Evolutionary conservation across 2,329 filamentous ascomycete genomes (phyloP), one percentile per base, ranked within the genome.

Genomic region (Colletotrichum higginsianum): DNA sequence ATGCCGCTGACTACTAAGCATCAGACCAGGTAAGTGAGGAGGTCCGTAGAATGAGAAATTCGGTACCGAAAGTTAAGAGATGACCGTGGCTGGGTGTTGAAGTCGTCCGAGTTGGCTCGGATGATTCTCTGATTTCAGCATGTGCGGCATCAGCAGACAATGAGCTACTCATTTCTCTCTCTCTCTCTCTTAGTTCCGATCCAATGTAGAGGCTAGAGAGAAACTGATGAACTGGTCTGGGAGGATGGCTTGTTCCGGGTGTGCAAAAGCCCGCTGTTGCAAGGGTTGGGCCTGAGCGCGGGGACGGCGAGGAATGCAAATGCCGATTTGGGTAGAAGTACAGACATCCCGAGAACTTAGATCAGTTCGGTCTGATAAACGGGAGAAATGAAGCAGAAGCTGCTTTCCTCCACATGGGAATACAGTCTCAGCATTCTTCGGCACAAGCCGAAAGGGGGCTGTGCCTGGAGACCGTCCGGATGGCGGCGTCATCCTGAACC

Each of bases 401-500:
- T 18, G 49, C 35, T 18, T 42, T 40, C 16, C 13, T 52, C 58
- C 46, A 38, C 35, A 13, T 38, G 5, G n/a, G 3, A 13, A 57
- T 15, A 13, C 6, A 42, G 23, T 16, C 40, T n/a, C 44, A 49
- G 40, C 58, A 64, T 60, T 69, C 47, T 35, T 64, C 53, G 66
- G 53, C 9, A 49, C 49, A n/a, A 69, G 44, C 66, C 69, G 47
- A 38, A 38, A 38, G n/a, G 40, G 40, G 58, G 53, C 47, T 53
- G 42, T 69, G 66, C 60, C 8, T 64, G 55, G 23, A 49, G 40
- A 72, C 57, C 26, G 18, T 53, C 53, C 49, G 46, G 30, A 50
- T 35, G 57, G 57, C 42, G 46, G 47, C 61, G 18, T 16, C 8
- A 52, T 21, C 30, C n/a, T 12, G 9, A 56, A 61, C 23, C 49